Evolutionary conservation across 2,329 filamentous ascomycete genomes (phyloP), one percentile per base, ranked within the genome.

Genomic region (Colletotrichum spinosum): DNA sequence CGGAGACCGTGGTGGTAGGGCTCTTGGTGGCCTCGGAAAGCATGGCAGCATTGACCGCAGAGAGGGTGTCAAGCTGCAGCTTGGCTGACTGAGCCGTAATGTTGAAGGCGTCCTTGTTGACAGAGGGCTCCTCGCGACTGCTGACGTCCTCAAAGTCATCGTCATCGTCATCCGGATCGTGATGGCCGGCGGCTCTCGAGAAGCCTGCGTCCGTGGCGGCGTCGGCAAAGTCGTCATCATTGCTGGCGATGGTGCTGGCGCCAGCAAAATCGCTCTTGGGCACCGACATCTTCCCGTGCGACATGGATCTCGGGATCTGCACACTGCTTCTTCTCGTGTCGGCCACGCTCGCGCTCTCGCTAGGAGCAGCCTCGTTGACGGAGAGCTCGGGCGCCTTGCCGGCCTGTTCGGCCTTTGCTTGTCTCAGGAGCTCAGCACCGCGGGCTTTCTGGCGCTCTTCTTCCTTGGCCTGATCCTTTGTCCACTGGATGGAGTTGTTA

Each of bases 401-500:
- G 64, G 86, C 81, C 66, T 92, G 90, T 67, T 96, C 92, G 13
- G 90, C 89, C 77, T 94, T 94, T 58, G 92, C 93, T 74, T 94
- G 90, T 68, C 88, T 88, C 55, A 97, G 79, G 41, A 90, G 84
- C 76, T 96, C 93, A 6, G 90, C 91, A 71, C 90, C 92, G 61
- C 89, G 89, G 8, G 88, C 88, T 39, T 89, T 89, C 67, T 94
- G 89, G 70, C 85, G 89, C 74, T 95, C 91, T 72, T 97, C 95
- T 76, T 97, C 93, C 71, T 92, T 94, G 8, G 93, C 94, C 79
- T 98, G 96, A 73, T 99, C 96, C 78, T 99, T 99, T 68, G 93
- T 91, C 92, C 93, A 98, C 76, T 98, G 96, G 54, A 99, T 99
- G 6, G 96, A 95, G 76, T 99, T 99, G 80, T 99, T 99, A 68